Evolutionary conservation across 345 rosid species (phyloP), one percentile per base, ranked within the genome.

Genomic region (Pistacia integerrima): DNA sequence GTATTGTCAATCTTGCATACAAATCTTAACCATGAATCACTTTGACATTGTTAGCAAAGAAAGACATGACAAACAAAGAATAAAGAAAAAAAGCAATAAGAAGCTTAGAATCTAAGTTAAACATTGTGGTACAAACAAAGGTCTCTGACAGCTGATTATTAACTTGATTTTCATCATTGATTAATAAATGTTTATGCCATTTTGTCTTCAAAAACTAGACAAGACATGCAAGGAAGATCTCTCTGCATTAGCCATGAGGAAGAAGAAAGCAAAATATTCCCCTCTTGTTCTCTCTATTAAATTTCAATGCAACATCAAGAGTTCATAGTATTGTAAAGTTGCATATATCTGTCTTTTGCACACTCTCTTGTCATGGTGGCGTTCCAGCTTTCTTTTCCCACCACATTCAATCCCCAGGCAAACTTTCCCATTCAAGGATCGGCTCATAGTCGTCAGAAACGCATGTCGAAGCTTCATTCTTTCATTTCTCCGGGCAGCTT

Each of bases 31-130:
- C 56, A 36, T 22, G 22, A 22, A 69, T 73, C 66, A 68, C 63
- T 36, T 52, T 28, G 13, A 33, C 51, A 74, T 74, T 63, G 51
- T 74, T 22, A 20, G 22, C 36, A 74, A 54, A 69, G 12, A 75
- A 76, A 66, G 69, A 69, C 46, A 41, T 48, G 66, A 54, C 13
- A 18, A 64, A 54, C n/a, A n/a, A n/a, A n/a, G 82, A 80, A 83
- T 82, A 85, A 83, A 82, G 84, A 48, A 49, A 61, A 77, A 79
- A 77, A 54, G 73, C 16, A 71, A 67, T 14, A 69, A 80, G 87
- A 87, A 85, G 83, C 83, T 82, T 85, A 76, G 79, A 76, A 79
- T 79, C 83, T 48, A 87, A 85, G 87, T 78, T 62, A 79, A 65
- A 78, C 80, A 78, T 56, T 11, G 8, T 38, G 70, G 44, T 35